Percentiles rank a stretch among this genome's conserved stretches.
Evolutionary conservation across 208 protist species (phyloP).

Genomic region (Crithidia mellificae): DNA sequence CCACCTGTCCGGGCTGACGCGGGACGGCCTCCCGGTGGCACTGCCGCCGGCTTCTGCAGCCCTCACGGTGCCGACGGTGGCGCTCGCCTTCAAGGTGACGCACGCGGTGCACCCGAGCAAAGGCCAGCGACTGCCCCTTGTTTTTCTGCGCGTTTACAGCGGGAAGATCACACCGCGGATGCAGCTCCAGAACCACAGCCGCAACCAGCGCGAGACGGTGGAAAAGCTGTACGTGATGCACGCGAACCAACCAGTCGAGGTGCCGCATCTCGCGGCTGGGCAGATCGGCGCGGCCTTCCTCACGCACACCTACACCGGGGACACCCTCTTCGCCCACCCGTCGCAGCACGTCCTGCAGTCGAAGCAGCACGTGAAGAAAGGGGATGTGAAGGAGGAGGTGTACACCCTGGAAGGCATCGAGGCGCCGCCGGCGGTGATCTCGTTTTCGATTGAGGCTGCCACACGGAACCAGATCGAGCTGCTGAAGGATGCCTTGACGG

Average conservation of each 20-base stretch:
- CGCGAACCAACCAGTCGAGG: slow-evolving; percentile 76
- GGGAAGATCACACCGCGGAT: slow-evolving; percentile 70
- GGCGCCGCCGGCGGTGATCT: slow-evolving; percentile 96
- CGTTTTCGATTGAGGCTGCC: slow-evolving; percentile 93
- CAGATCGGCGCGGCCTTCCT: slow-evolving; percentile 85
- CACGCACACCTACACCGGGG: slow-evolving; percentile 65
- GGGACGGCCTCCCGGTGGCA: slow-evolving; percentile 41
- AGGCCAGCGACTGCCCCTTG: slow-evolving; percentile 74
- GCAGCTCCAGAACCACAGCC: slow-evolving; percentile 71
- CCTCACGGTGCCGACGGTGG: slow-evolving; percentile 61
- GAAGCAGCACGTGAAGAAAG: slow-evolving; percentile 28
- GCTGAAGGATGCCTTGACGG: slow-evolving; percentile 91
- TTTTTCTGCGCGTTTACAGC: slow-evolving; percentile 93
- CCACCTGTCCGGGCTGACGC: slow-evolving; percentile 47
- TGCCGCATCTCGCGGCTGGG: slow-evolving; percentile 69
- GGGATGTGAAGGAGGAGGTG: slow-evolving; percentile 45
- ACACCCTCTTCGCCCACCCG: slow-evolving; percentile 72
- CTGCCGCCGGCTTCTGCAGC: slow-evolving; percentile 43
- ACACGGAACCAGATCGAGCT: slow-evolving; percentile 77
- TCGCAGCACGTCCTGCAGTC: slow-evolving; percentile 37
- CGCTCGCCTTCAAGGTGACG: slow-evolving; percentile 94
- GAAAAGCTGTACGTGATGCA: slow-evolving; percentile 92
- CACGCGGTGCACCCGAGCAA: slow-evolving; percentile 63
- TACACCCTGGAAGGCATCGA: slow-evolving; percentile 84
- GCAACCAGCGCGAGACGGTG: slow-evolving; percentile 49